Conservation (phyloP, 495 filamentous ascomycete genomes). For the Hypoxylon perforatum region DNA sequence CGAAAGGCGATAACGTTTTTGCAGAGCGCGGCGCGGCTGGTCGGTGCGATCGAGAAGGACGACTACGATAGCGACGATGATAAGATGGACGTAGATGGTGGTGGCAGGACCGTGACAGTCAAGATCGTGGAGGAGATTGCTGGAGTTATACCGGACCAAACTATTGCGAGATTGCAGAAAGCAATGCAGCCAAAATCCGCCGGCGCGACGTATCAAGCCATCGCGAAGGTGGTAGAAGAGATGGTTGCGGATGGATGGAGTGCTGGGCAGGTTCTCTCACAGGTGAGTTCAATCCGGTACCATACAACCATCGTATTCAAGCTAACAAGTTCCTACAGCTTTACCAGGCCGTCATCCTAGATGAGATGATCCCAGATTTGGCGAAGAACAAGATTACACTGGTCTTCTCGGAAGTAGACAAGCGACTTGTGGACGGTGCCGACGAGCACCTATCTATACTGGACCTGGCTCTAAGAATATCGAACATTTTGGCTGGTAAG, state of each 20-base stretch:
- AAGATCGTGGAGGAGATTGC: constrained; percentile 92
- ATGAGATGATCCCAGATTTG: constrained; percentile 81
- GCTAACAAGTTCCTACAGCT: constrained; percentile 64
- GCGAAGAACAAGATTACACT: constrained; percentile 93
- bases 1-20: constrained; percentile 95
- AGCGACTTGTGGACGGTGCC: constrained; percentile 94
- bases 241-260: constrained; percentile 98
- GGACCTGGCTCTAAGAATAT: constrained; percentile 83
- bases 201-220: constrained; percentile 72
- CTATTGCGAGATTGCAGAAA: constrained; percentile 74
- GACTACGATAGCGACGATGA: constrained; percentile 58
- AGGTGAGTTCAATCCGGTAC: constrained; percentile 61
- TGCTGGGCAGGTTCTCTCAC: constrained; percentile 85
- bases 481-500: constrained; percentile 71
- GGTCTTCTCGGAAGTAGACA: constrained; percentile 92
- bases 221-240: constrained; percentile 83
- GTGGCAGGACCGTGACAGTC: constrained; percentile 72
- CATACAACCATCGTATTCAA: background rate
- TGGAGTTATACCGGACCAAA: constrained; percentile 83
- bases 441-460: constrained; percentile 94
- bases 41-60: constrained; percentile 66
- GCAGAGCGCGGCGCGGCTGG: constrained; percentile 87
- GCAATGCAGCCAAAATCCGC: constrained; percentile 81
- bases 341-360: constrained; percentile 83
- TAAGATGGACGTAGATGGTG: constrained; percentile 68